Base-by-base conservation (phyloP, 108 stramenopile species). In the Nitzschia putrida region DNA sequence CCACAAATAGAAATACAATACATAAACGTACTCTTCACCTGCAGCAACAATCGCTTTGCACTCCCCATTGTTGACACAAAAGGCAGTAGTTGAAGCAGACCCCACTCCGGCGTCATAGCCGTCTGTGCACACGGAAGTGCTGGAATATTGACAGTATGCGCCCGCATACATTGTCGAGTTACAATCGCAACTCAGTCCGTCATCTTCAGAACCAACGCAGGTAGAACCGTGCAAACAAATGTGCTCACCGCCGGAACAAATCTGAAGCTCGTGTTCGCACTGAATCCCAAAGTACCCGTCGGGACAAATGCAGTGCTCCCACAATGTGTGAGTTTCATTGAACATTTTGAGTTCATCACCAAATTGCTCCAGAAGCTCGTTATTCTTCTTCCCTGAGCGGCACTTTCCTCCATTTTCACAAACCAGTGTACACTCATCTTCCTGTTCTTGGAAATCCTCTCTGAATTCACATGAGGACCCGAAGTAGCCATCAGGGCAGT, bases 291-390 rank as follows among this genome's bases (percentile, higher is more conserved):
- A 72, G 42, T 49, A 83, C 7, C 82, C 79, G 7, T 74, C 57
- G 1, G 82, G 77, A 42, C 86, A 87, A 24, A 83, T 74, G 41
- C 86, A 87, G 69, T 87, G 82, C 63, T 87, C 76, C 53, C 82
- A 85, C 13, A 77, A 64, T 23, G 69, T 72, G 29, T 57, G 61
- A 0, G 57, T 67, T 16, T 39, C 61, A 22, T 68, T 64, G 37
- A 53, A 64, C 50, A 64, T 61, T 47, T 49, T 54, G 44, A 64
- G 23, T 9, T 59, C 68, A 21, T 54, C 72, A 14, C 38, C 43
- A 57, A 80, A 67, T 0, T 68, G 58, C 54, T 66, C 47, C 42
- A 77, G 61, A 14, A 78, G 45, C 11, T 52, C 41, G 34, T 59
- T 76, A 51, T 82, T 73, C 61, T 82, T 82, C 29, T 53, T 20